Percentiles rank a stretch among this genome's conserved stretches.
These are phyloP conservation scores for Pichia nakasei DNA, from an alignment of 805 yeast species.

Conservation along the genomic window DNA sequence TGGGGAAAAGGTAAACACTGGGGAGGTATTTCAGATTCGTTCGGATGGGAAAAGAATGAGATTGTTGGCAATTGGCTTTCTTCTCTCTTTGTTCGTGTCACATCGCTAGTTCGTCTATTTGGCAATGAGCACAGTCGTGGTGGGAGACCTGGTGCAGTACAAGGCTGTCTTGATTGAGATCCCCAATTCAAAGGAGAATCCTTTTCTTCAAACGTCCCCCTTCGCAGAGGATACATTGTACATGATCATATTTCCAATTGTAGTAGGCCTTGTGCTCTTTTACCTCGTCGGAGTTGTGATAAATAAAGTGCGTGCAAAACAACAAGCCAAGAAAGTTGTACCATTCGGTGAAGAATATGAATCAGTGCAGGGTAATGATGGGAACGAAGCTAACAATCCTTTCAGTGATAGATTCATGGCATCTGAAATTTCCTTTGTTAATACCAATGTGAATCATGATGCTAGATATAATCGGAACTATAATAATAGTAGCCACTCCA, in stretches of 20 bases:
- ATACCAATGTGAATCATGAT: too few relatives aligned
- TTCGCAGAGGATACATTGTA: constrained; percentile 22
- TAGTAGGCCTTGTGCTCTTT: constrained; percentile 17
- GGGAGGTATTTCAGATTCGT: too few relatives aligned
- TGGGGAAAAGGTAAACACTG: constrained; percentile 7
- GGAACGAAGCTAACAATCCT: constrained; percentile 2
- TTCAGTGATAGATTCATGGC: constrained; percentile 1
- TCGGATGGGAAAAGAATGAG: too few relatives aligned
- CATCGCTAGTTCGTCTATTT: too few relatives aligned
- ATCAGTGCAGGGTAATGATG: background rate
- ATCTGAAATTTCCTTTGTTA: background rate
- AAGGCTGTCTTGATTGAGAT: background rate
- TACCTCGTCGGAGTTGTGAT: constrained; percentile 17
- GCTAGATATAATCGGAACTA: background rate
- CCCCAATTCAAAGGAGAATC: constrained; percentile 13
- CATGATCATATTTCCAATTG: constrained; percentile 20
- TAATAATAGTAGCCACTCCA: background rate
- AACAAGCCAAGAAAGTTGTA: constrained; percentile 15
- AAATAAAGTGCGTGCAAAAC: constrained; percentile 17
- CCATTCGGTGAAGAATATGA: constrained; percentile 12
- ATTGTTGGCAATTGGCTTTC: too few relatives aligned
- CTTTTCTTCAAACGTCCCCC: constrained; percentile 16
- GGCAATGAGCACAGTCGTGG: too few relatives aligned
- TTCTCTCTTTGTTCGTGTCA: too few relatives aligned
- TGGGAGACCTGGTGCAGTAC: background rate